phyloP scores from a whole-genome alignment of 371 early-diverging fungal genomes.

The Lichtheimia corymbifera region DNA sequence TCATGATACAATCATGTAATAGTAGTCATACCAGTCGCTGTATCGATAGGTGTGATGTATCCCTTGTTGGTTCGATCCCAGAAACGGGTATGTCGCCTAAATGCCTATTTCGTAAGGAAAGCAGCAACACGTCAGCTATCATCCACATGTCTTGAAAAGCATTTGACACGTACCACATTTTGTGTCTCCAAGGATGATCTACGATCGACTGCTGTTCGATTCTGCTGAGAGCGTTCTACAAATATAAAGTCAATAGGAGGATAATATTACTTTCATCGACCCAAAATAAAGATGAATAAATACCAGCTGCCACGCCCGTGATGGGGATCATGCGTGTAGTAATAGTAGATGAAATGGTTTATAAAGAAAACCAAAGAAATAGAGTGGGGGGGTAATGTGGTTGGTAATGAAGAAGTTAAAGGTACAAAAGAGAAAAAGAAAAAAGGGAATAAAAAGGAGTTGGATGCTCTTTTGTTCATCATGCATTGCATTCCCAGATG shows the following conservation, averaged over 20 bases:
- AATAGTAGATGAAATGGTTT: background rate
- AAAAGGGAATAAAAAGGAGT: background rate
- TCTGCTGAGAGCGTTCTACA: background rate
- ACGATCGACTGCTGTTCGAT: too few relatives aligned
- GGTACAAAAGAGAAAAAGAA: background rate
- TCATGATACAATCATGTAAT: background rate
- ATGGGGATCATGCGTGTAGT: constrained; percentile 1
- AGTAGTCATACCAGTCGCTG: constrained; percentile 13
- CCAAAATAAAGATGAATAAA: background rate
- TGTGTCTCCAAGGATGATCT: too few relatives aligned
- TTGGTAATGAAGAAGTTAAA: too few relatives aligned
- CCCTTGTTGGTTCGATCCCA: constrained; percentile 29
- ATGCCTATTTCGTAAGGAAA: constrained; percentile 4
- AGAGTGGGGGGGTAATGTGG: constrained; percentile 2
- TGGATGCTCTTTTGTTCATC: constrained; percentile 1
- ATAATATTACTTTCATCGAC: background rate
- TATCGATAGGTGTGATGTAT: constrained; percentile 22
- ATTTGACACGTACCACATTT: too few relatives aligned
- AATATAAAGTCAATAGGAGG: background rate
- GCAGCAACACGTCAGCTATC: too few relatives aligned
- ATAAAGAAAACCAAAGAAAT: background rate
- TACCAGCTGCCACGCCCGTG: constrained; percentile 8
- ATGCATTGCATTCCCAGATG: background rate
- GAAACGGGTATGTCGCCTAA: constrained; percentile 16
- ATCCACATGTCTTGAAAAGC: too few relatives aligned